A percentile compares a stretch with the other conserved stretches of the same genome.
Evolutionary conservation across 2,329 filamentous ascomycete genomes (phyloP).

Genomic region (Nakataea oryzae): DNA sequence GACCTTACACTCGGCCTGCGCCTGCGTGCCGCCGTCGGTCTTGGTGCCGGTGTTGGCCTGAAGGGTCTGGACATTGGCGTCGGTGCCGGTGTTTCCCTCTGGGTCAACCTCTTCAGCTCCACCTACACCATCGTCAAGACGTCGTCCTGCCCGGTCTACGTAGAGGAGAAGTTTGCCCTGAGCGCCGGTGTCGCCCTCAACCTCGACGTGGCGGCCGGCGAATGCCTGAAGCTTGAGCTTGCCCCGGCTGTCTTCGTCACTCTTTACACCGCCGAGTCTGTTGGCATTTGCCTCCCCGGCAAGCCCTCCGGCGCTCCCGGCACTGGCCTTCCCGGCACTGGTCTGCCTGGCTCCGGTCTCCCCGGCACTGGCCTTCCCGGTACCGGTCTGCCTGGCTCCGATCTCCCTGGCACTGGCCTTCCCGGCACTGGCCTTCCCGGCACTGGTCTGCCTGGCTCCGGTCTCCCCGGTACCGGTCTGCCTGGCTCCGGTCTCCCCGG

Average conservation of each 20-base stretch:
- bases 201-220: conserved; percentile 12
- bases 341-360: no score
- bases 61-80: conserved; percentile 14
- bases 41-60: conserved; percentile 13
- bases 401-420: no score
- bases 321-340: no score
- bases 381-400: no score
- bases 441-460: no score
- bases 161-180: conserved; percentile 13
- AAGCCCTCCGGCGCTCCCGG: conserved; percentile 1
- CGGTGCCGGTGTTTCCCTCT: conserved; percentile 16
- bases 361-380: no score
- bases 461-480: no score
- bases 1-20: conserved; percentile 16
- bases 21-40: conserved; percentile 15
- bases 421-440: no score
- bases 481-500: no score
- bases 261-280: conserved; percentile 11
- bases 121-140: conserved; percentile 12
- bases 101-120: conserved; percentile 20
- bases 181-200: conserved; percentile 15
- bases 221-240: conserved; percentile 13
- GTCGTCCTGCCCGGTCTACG: conserved; percentile 7
- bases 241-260: conserved; percentile 16
- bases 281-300: conserved; percentile 11